Percentiles rank a stretch among this genome's conserved stretches.
Evolutionary conservation across 306 rosid genomes (phyloP).

Genomic region (Sechiopsis laciniata): DNA sequence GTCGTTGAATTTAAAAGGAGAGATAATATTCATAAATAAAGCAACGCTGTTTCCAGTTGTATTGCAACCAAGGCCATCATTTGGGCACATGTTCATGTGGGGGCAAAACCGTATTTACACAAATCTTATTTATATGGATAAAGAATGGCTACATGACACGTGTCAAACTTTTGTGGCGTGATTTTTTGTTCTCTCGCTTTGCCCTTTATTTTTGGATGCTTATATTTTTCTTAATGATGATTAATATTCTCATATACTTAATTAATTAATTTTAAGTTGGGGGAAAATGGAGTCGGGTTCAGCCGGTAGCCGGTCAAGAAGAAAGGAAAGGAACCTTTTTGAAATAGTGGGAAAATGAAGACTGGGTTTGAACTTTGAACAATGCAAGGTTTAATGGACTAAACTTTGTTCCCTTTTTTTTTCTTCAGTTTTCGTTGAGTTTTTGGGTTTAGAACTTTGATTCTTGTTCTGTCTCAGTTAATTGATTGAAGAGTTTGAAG

Average conservation of each 20-base stretch:
- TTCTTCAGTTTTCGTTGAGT: background rate
- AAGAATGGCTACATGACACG: background rate
- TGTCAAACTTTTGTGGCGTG: background rate
- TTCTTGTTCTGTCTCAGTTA: background rate
- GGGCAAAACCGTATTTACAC: background rate
- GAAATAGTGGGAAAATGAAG: slow-evolving; percentile 32
- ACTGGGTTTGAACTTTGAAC: slow-evolving; percentile 28
- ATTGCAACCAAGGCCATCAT: slow-evolving; percentile 1
- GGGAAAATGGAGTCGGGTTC: slow-evolving; percentile 2
- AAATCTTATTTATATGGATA: background rate
- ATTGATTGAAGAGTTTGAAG: background rate
- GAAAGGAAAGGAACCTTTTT: slow-evolving; percentile 21
- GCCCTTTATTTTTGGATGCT: background rate
- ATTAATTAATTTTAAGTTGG: slow-evolving; percentile 5
- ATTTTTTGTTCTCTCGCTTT: background rate
- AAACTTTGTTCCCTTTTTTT: background rate
- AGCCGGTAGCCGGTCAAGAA: slow-evolving; percentile 32
- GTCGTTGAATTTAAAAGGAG: slow-evolving; percentile 15
- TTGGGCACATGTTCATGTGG: slow-evolving; percentile 16
- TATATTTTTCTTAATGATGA: background rate
- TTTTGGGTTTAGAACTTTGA: background rate
- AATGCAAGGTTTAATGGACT: too few species aligned
- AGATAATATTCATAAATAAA: background rate
- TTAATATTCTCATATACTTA: background rate
- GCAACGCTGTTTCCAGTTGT: too few species aligned